These are phyloP conservation scores for Colletotrichum sp. DNA, from an alignment of 2,329 filamentous ascomycete species.

Conservation along the genomic window DNA sequence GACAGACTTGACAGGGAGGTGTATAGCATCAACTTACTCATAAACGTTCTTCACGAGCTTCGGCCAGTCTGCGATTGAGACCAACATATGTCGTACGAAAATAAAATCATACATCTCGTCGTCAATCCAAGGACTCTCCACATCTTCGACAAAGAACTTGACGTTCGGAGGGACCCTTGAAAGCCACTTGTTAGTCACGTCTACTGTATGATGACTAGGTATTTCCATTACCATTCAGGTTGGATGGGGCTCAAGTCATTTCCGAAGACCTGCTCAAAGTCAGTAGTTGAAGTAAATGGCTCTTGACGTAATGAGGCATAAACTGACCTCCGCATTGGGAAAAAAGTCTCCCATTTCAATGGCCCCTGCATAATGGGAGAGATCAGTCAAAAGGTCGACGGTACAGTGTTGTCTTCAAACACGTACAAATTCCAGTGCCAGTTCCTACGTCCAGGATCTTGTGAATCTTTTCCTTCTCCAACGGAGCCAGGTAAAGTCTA, in stretches of 20 bases:
- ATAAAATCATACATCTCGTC: slow-evolving; percentile 36
- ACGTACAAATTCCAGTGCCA: slow-evolving; percentile 48
- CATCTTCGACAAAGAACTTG: slow-evolving; percentile 41
- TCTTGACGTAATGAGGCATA: accelerated
- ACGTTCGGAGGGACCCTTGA: slow-evolving; percentile 34
- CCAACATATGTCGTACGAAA: slow-evolving; percentile 37
- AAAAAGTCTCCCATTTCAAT: slow-evolving; percentile 42
- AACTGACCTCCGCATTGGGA: background rate
- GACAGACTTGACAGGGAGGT: background rate
- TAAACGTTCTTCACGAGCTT: slow-evolving; percentile 26
- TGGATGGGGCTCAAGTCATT: slow-evolving; percentile 36
- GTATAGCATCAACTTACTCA: slow-evolving; percentile 14
- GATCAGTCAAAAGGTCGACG: accelerated
- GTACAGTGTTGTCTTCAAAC: background rate
- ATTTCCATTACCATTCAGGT: slow-evolving; percentile 24
- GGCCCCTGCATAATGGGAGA: slow-evolving; percentile 23
- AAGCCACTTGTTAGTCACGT: background rate
- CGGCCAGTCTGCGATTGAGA: slow-evolving; percentile 35
- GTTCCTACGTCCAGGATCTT: slow-evolving; percentile 63
- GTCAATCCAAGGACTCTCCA: slow-evolving; percentile 31
- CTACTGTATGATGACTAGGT: too few species aligned
- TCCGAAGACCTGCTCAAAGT: slow-evolving; percentile 35
- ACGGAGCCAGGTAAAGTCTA: background rate
- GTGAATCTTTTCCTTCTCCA: background rate
- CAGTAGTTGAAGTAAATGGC: too few species aligned